Evolutionary conservation across 2,329 filamentous ascomycete species (phyloP).

Genomic region (Huntiella savannae): DNA sequence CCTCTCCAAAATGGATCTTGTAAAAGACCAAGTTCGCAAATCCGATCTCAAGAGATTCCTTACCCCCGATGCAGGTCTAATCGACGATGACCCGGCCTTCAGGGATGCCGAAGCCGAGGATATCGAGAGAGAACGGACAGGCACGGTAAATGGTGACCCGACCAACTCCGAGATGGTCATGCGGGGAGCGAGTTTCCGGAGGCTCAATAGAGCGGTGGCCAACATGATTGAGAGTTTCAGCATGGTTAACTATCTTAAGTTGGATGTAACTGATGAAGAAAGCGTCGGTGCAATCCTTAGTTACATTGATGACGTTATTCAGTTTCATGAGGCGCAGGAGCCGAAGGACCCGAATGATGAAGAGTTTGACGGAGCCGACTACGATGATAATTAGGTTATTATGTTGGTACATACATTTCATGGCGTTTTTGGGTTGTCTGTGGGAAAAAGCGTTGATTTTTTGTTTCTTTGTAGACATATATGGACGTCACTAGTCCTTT

Average conservation of each 20-base stretch:
- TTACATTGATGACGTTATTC: conserved; percentile 86
- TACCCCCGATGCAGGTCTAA: conserved; percentile 62
- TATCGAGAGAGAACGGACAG: conserved; percentile 50
- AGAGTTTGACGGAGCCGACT: conserved; percentile 22
- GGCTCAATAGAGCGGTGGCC: conserved; percentile 73
- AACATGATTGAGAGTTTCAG: conserved; percentile 91
- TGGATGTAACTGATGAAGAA: conserved; percentile 81
- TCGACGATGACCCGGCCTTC: conserved; percentile 60
- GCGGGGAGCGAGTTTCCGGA: conserved; percentile 63
- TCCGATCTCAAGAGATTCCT: conserved; percentile 80
- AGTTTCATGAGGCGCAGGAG: conserved; percentile 85
- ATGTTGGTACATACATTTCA: too few relatives aligned
- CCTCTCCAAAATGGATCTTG: conserved; percentile 91
- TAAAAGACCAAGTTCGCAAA: conserved; percentile 74
- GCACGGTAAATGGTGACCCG: conserved; percentile 16
- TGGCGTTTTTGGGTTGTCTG: too few relatives aligned
- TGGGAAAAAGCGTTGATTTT: too few relatives aligned
- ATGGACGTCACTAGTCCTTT: not conserved
- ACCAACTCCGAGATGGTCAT: conserved; percentile 49
- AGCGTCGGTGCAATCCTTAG: conserved; percentile 70
- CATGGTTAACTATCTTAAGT: conserved; percentile 86
- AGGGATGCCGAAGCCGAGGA: conserved; percentile 13
- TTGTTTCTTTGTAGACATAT: too few relatives aligned
- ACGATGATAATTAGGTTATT: conserved; percentile 17
- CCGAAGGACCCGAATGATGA: conserved; percentile 60